Evolutionary conservation across 2,329 filamentous ascomycete genomes (phyloP), one percentile per base, ranked within the genome.

Genomic region (Trichoderma sp.): DNA sequence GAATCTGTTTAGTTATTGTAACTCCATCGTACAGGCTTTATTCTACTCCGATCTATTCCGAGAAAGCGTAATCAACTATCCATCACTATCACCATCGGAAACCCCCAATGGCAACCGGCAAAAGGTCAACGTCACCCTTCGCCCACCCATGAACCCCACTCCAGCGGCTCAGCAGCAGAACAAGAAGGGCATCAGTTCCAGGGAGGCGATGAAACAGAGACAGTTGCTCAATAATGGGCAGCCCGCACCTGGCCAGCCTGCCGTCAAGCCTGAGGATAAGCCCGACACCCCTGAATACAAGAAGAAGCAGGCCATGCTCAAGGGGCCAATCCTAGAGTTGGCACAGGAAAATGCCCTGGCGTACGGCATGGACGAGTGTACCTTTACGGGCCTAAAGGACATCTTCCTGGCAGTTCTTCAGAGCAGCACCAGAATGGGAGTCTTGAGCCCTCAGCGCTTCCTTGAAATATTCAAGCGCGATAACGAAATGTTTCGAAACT

Each of bases 11-110:
- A 98, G 94, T 79, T 99, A 99, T 81, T 97, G 93, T 83, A 99
- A 99, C 80, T 99, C 95, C 15, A 97, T 99, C 75, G 87, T 99
- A 68, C 95, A 99, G 82, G 96, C 93, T 74, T 88, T 99, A 68
- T 99, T 97, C 82, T 97, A 97, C 82, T 97, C 94, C 22, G 90
- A 93, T 53, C 89, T 92, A 35, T 99, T 99, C 79, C 92, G 95
- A 80, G 91, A 97, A 82, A 89, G 94, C 76, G 93, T 99, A 72
- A 89, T 99, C 79, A 94, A 92, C 76, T 99, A 97, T 76, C 94
- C 95, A 4, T 85, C 87, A 37, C 84, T 88, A 70, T 89, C 90
- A 5, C 89, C 91, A 12, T 83, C 89, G 71, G 89, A 92, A 74
- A 89, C 86, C 19, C 85, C 93, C 65, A 88, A 91, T 72, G 87